These are phyloP conservation scores for Penicillium cataractarum DNA, from an alignment of 495 filamentous ascomycete genomes.

Conservation along the genomic window DNA sequence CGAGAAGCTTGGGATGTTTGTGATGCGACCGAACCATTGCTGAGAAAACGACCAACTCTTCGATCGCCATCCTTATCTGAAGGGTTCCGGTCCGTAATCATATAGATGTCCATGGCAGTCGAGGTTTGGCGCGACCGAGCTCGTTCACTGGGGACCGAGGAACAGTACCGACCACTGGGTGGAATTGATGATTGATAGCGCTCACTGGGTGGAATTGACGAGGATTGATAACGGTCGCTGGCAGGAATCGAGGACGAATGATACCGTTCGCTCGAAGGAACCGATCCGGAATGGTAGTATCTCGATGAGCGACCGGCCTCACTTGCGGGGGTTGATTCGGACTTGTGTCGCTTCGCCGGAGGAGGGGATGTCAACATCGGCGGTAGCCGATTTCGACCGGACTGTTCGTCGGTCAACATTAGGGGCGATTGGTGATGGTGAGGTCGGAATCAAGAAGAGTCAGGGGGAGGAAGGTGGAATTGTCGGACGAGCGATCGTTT, in stretches of 20 bases:
- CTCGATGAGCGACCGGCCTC: slow-evolving; percentile 26
- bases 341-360: slow-evolving; percentile 34
- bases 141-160: slow-evolving; percentile 26
- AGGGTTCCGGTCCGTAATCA: slow-evolving; percentile 43
- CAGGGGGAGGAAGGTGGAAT: not conserved
- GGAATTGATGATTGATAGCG: slow-evolving; percentile 34
- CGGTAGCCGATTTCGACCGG: slow-evolving; percentile 19
- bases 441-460: not conserved
- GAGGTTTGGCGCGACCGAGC: slow-evolving; percentile 44
- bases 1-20: slow-evolving; percentile 29
- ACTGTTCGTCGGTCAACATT: slow-evolving; percentile 19
- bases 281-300: slow-evolving; percentile 36
- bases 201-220: slow-evolving; percentile 1
- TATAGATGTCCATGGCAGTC: slow-evolving; percentile 49
- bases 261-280: slow-evolving; percentile 31
- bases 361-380: slow-evolving; percentile 30
- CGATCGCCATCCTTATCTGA: slow-evolving; percentile 25
- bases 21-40: slow-evolving; percentile 39
- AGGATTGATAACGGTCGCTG: slow-evolving; percentile 2
- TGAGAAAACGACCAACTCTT: slow-evolving; percentile 31
- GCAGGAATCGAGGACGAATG: slow-evolving; percentile 3
- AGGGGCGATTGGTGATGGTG: not conserved
- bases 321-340: slow-evolving; percentile 28
- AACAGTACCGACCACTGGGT: slow-evolving; percentile 25
- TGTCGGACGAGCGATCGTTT: not conserved